phyloP scores from a whole-genome alignment of 768 basidiomycete genomes.

The Lactarius vividus region DNA sequence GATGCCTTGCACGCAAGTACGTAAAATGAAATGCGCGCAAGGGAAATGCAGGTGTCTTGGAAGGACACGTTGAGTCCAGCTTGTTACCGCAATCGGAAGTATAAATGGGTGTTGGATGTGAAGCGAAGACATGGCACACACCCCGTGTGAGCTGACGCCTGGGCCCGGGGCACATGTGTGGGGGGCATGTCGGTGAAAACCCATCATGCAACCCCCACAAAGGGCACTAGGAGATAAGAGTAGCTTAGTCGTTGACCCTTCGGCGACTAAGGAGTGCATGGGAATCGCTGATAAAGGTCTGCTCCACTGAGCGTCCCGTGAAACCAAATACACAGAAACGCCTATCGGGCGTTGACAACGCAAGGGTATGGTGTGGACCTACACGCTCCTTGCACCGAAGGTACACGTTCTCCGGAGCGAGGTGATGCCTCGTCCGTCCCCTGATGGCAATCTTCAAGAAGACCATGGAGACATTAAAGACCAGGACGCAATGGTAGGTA shows the following conservation, averaged over 20 bases:
- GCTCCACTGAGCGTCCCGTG: conserved; percentile 2
- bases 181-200: not conserved
- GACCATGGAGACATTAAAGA: not conserved
- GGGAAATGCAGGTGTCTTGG: not conserved
- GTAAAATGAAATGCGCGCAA: conserved; percentile 4
- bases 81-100: conserved; percentile 4
- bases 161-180: not conserved
- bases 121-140: not conserved
- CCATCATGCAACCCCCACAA: not conserved
- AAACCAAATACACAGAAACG: not conserved
- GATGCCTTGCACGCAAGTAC: not conserved
- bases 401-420: not conserved
- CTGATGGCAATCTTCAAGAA: not conserved
- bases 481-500: not conserved
- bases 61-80: conserved; percentile 9
- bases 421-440: not conserved
- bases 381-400: not conserved
- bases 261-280: not conserved
- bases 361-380: not conserved
- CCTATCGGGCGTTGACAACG: conserved; percentile 11
- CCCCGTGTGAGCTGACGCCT: conserved; percentile 4
- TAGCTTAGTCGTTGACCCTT: not conserved
- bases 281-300: not conserved
- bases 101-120: not conserved
- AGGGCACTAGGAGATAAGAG: not conserved